Percentiles rank a stretch among this genome's conserved stretches.
Conservation (phyloP, 176 grass and related monocot genomes). For the Aegilops bicornis region DNA sequence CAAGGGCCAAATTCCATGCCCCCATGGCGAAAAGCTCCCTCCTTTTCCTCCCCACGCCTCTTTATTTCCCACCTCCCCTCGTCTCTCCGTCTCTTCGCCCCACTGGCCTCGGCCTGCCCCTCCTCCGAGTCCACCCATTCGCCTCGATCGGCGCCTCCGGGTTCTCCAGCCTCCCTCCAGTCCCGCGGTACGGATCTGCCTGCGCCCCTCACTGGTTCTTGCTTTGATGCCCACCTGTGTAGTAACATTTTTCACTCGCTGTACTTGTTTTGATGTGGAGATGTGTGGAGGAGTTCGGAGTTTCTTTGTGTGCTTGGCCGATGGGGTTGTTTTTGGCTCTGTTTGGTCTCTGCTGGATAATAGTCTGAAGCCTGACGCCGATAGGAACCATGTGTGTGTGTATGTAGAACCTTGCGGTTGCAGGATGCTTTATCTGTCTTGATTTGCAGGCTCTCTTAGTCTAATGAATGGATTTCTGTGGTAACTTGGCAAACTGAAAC, state of each 20-base stretch:
- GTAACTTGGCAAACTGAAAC: not conserved
- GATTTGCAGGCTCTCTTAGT: not conserved
- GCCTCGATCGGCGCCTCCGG: conserved; percentile 34
- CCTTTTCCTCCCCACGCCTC: conserved; percentile 37
- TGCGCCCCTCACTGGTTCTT: not conserved
- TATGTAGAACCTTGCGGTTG: not conserved
- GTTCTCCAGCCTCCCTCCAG: not conserved
- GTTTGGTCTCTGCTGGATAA: not conserved
- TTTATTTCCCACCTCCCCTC: conserved; percentile 31
- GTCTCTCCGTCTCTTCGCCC: conserved; percentile 18
- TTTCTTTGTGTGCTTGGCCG: too few relatives aligned
- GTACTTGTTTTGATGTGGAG: not conserved
- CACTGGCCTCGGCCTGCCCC: not conserved
- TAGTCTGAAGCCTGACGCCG: not conserved
- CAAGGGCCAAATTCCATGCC: conserved; percentile 53
- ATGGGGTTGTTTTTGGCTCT: not conserved
- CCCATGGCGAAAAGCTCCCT: conserved; percentile 39
- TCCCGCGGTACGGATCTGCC: conserved; percentile 33
- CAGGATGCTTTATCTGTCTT: not conserved
- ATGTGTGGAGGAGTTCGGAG: not conserved
- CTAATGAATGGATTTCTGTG: not conserved
- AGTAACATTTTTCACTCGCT: not conserved
- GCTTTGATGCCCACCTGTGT: not conserved
- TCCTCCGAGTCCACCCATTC: conserved; percentile 32
- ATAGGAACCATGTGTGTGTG: not conserved